Percentiles rank a stretch among this genome's conserved stretches.
Evolutionary conservation across 768 basidiomycete genomes (phyloP).

Genomic region (Lepiota venenata): DNA sequence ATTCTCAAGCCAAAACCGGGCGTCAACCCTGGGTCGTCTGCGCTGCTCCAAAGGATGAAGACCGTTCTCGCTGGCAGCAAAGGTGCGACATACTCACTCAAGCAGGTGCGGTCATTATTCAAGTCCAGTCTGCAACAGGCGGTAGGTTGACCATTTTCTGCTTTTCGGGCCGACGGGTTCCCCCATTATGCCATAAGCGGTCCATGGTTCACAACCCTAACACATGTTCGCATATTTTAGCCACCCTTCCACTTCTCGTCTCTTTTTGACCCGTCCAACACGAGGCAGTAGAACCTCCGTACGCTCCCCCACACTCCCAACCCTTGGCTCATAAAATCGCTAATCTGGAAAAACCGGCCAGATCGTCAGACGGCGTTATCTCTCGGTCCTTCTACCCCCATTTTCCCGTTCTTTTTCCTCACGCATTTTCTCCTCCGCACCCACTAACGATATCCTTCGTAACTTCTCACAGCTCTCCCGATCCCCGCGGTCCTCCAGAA

Average conservation of each 20-base stretch:
- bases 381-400: constrained; percentile 1
- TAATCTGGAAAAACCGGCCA: background rate
- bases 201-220: background rate
- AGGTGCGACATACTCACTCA: constrained; percentile 45
- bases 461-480: constrained; percentile 16
- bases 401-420: constrained; percentile 1
- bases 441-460: constrained; percentile 14
- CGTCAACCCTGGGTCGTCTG: constrained; percentile 75
- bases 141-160: constrained; percentile 24
- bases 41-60: constrained; percentile 17
- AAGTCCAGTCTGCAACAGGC: constrained; percentile 31
- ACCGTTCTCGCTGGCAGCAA: constrained; percentile 23
- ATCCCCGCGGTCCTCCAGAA: constrained; percentile 46
- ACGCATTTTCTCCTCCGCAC: constrained; percentile 13
- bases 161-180: background rate
- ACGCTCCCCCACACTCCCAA: background rate
- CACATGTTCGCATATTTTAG: background rate
- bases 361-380: background rate
- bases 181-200: background rate
- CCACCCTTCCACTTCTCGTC: background rate
- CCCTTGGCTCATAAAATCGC: background rate
- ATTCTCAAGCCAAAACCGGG: constrained; percentile 56
- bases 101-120: constrained; percentile 67
- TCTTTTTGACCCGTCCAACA: background rate
- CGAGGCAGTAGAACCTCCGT: background rate